Evolutionary conservation across 148 eudicot species (phyloP).

Genomic region (Suaeda aralocaspica): DNA sequence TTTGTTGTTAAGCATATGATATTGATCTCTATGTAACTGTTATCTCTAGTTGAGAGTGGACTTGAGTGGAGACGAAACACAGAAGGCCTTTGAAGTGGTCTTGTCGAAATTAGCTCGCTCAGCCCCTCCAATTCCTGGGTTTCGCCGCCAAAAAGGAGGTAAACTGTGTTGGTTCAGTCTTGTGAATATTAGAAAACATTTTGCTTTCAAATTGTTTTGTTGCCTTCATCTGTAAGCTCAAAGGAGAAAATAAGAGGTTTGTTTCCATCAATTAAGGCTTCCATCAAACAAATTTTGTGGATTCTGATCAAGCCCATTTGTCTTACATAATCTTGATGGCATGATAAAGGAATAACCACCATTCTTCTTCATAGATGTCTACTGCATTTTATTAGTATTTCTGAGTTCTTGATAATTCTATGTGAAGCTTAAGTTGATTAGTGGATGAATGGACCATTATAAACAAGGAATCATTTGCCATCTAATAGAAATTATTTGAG

Average conservation of each 20-base stretch:
- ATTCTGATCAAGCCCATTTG: neutral
- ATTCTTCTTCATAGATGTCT: neutral
- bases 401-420: neutral
- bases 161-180: slow-evolving; percentile 20
- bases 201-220: neutral
- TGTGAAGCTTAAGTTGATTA: neutral
- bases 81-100: slow-evolving; percentile 60
- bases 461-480: neutral
- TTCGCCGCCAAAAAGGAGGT: slow-evolving; percentile 86
- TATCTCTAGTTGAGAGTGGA: slow-evolving; percentile 66
- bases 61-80: slow-evolving; percentile 64
- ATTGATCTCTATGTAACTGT: neutral
- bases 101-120: slow-evolving; percentile 59
- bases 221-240: neutral
- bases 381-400: neutral
- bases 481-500: neutral
- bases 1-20: neutral
- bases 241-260: too few relatives aligned
- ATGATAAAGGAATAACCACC: neutral
- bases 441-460: neutral
- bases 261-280: slow-evolving; percentile 1
- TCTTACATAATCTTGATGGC: neutral
- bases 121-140: slow-evolving; percentile 83
- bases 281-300: neutral
- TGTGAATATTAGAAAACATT: neutral